Conservation (phyloP, 148 eudicot species). For the Bassia scoparia region DNA sequence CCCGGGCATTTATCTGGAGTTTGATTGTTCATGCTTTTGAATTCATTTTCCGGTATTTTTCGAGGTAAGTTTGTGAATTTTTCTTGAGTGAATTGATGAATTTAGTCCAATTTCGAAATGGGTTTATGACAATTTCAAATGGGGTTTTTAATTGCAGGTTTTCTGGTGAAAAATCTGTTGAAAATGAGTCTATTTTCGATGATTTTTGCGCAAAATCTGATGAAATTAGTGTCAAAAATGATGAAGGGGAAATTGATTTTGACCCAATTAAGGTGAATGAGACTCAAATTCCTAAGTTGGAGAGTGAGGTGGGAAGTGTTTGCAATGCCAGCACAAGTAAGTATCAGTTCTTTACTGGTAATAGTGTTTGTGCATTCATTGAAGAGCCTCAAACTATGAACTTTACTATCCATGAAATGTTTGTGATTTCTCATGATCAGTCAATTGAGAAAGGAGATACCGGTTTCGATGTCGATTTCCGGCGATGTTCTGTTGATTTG, state of each 20-base stretch:
- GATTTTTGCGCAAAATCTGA: constrained; percentile 9
- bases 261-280: constrained; percentile 16
- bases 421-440: constrained; percentile 34
- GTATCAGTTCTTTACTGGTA: constrained; percentile 39
- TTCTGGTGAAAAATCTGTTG: constrained; percentile 19
- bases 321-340: constrained; percentile 37
- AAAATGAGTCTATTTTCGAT: constrained; percentile 13
- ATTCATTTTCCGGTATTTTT: constrained; percentile 28
- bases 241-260: constrained; percentile 11
- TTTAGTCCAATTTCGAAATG: neutral
- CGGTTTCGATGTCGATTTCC: neutral
- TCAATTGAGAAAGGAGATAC: constrained; percentile 15
- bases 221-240: constrained; percentile 9
- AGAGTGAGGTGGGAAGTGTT: constrained; percentile 18
- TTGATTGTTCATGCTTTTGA: constrained; percentile 36
- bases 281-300: constrained; percentile 10
- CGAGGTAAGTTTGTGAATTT: constrained; percentile 34
- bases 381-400: constrained; percentile 48
- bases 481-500: neutral
- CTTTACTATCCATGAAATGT: constrained; percentile 58
- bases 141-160: constrained; percentile 19
- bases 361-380: constrained; percentile 47
- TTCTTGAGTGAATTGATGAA: constrained; percentile 7
- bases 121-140: neutral
- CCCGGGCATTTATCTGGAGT: constrained; percentile 38